These are phyloP conservation scores for Fusarium sulawesiense DNA, from an alignment of 2,329 filamentous ascomycete genomes.

Conservation along the genomic window DNA sequence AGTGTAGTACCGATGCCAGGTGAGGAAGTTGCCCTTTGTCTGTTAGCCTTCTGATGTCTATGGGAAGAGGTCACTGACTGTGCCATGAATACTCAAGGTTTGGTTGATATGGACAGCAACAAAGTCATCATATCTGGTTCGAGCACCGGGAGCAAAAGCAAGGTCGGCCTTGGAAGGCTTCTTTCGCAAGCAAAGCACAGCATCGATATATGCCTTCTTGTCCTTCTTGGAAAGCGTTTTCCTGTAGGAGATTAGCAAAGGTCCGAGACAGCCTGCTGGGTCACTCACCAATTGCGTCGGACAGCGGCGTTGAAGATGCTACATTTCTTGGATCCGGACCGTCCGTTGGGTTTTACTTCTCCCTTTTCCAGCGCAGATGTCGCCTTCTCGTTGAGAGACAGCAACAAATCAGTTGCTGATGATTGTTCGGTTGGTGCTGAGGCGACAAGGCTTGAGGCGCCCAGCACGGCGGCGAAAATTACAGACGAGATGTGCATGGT, in stretches of 20 bases:
- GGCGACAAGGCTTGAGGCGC: neutral
- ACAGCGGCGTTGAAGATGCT: neutral
- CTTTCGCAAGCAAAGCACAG: conserved; percentile 3
- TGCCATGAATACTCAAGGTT: conserved; percentile 3
- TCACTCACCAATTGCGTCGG: conserved; percentile 1
- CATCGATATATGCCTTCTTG: conserved; percentile 3
- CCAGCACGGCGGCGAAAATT: neutral
- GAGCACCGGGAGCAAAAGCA: conserved; percentile 3
- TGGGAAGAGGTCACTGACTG: neutral
- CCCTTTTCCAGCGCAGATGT: neutral
- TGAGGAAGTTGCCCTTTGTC: conserved; percentile 6
- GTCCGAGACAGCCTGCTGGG: rapidly evolving
- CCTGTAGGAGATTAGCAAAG: neutral
- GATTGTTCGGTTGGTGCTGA: neutral
- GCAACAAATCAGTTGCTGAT: neutral
- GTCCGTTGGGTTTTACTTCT: rapidly evolving
- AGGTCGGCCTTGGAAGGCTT: conserved; percentile 6
- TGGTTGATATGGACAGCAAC: conserved; percentile 20
- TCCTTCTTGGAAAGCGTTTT: neutral
- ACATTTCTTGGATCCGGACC: neutral
- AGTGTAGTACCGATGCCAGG: conserved; percentile 18
- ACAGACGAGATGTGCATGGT: neutral
- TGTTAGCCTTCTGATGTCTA: rapidly evolving
- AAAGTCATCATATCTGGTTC: conserved; percentile 21
- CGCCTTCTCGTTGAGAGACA: neutral